A percentile compares a stretch with the other conserved stretches of the same genome.
phyloP scores from a whole-genome alignment of 2,329 filamentous ascomycete species.

The Aspergillus candidus region DNA sequence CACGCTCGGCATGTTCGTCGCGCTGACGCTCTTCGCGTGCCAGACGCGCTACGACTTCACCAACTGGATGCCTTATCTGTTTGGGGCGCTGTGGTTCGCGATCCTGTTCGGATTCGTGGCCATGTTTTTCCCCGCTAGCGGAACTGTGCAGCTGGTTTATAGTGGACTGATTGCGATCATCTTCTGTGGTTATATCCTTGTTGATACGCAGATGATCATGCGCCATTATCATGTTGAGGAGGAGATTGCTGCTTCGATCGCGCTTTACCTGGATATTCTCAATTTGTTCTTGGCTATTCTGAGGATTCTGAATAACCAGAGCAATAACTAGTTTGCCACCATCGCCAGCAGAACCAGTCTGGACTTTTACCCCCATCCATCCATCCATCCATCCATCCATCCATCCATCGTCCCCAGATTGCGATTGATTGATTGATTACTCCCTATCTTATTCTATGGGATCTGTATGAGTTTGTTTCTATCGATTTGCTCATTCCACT shows the following conservation, averaged over 20 bases:
- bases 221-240: constrained; percentile 96
- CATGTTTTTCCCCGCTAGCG: constrained; percentile 78
- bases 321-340: constrained; percentile 63
- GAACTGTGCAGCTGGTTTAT: constrained; percentile 76
- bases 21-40: constrained; percentile 75
- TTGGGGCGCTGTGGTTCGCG: constrained; percentile 81
- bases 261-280: constrained; percentile 90
- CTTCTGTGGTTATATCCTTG: constrained; percentile 90
- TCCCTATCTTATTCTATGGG: no score
- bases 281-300: constrained; percentile 96
- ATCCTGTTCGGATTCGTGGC: constrained; percentile 91
- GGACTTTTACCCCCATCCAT: no score
- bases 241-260: constrained; percentile 93
- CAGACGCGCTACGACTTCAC: constrained; percentile 99
- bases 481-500: no score
- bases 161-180: constrained; percentile 75
- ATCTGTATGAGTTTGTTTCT: no score
- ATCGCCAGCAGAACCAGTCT: no score
- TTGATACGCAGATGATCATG: constrained; percentile 94
- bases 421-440: no score
- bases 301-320: constrained; percentile 91
- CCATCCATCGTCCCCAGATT: no score
- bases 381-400: no score
- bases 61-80: constrained; percentile 91
- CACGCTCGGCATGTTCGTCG: constrained; percentile 63